Evolutionary conservation across 2,329 filamentous ascomycete species (phyloP).

Genomic region (Aspergillus unguis): DNA sequence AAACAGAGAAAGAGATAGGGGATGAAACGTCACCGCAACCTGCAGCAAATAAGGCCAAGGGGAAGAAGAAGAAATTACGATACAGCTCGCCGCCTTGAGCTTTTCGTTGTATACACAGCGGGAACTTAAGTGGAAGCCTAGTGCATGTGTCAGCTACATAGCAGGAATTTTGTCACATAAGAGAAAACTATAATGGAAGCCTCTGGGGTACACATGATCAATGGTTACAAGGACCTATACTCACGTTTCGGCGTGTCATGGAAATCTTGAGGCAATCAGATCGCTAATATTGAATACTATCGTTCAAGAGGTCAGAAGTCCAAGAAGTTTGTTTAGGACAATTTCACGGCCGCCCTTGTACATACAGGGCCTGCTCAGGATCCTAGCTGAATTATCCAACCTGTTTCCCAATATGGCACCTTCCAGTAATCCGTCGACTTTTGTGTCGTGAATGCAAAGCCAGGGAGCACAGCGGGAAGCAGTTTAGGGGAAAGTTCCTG

Average conservation of each 20-base stretch:
- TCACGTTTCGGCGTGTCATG: not conserved
- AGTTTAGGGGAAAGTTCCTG: not conserved
- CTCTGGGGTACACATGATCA: not conserved
- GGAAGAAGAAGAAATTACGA: not conserved
- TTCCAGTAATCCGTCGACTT: not conserved
- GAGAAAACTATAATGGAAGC: not conserved
- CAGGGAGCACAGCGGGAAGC: not conserved
- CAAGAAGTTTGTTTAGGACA: not conserved
- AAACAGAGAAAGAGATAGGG: slow-evolving; percentile 1
- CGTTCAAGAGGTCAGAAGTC: not conserved
- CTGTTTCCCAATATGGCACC: slow-evolving; percentile 1
- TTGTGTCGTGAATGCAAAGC: not conserved
- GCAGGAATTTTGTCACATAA: not conserved
- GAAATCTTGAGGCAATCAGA: not conserved
- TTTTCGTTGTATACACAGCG: not conserved
- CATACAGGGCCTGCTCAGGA: not conserved
- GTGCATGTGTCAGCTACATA: not conserved
- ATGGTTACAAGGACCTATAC: not conserved
- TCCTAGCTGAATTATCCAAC: slow-evolving; percentile 3
- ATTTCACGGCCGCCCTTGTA: not conserved
- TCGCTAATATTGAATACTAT: not conserved
- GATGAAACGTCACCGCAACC: not conserved
- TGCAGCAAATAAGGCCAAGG: not conserved
- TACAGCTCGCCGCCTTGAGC: not conserved
- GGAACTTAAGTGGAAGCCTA: not conserved